These are phyloP conservation scores for Ophioceras dolichostomum DNA, from an alignment of 2,329 filamentous ascomycete genomes.

Conservation along the genomic window DNA sequence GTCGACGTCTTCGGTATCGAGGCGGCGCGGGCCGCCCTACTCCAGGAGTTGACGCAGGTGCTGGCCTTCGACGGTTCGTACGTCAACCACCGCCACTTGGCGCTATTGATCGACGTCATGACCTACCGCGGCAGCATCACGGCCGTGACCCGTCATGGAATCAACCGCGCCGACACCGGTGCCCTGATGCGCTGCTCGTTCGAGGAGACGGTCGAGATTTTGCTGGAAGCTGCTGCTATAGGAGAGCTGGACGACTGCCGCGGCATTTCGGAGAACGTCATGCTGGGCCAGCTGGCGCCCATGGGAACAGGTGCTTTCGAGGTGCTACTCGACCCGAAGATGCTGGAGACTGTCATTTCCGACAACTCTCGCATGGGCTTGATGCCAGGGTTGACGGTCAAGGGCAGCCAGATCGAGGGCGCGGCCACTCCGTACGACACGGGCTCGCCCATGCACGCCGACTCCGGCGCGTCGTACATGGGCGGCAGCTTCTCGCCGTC, in stretches of 20 bases:
- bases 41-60: constrained; percentile 82
- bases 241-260: constrained; percentile 96
- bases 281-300: constrained; percentile 92
- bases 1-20: constrained; percentile 95
- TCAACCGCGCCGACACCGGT: constrained; percentile 95
- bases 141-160: constrained; percentile 94
- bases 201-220: constrained; percentile 97
- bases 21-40: constrained; percentile 74
- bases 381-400: constrained; percentile 67
- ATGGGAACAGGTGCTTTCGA: constrained; percentile 97
- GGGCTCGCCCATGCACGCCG: constrained; percentile 65
- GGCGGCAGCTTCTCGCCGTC: constrained; percentile 51
- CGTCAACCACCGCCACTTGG: constrained; percentile 96
- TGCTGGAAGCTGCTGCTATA: constrained; percentile 86
- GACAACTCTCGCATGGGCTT: constrained; percentile 81
- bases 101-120: constrained; percentile 94
- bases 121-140: constrained; percentile 89
- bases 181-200: constrained; percentile 99
- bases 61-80: constrained; percentile 98
- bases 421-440: constrained; percentile 92
- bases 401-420: constrained; percentile 64
- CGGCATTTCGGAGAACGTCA: constrained; percentile 97
- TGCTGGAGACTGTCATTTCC: constrained; percentile 89
- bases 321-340: constrained; percentile 81
- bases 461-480: constrained; percentile 47